phyloP scores from a whole-genome alignment of 768 basidiomycete genomes.

The Tubosaeta brunneosetosa region DNA sequence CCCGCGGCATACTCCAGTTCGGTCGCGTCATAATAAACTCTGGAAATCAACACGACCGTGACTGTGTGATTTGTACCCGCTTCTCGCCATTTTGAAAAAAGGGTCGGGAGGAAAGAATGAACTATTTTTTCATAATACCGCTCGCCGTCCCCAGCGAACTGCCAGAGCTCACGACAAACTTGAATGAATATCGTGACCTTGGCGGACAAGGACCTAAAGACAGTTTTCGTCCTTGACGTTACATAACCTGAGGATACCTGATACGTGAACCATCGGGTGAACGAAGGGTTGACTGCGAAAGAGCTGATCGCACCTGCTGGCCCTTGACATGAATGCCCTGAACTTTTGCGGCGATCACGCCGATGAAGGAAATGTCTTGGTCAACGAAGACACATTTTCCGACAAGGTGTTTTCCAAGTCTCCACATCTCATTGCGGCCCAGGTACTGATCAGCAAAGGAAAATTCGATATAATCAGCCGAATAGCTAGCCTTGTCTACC shows the following conservation, averaged over 20 bases:
- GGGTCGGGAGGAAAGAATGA: conserved; percentile 88
- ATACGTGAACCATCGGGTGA: conserved; percentile 1
- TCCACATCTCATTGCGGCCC: conserved; percentile 96
- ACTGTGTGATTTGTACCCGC: conserved; percentile 88
- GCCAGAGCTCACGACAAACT: conserved; percentile 94
- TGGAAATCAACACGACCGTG: conserved; percentile 90
- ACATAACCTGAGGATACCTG: conserved; percentile 82
- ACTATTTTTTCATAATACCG: conserved; percentile 97
- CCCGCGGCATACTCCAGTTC: conserved; percentile 83
- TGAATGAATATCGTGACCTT: conserved; percentile 94
- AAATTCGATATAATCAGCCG: conserved; percentile 80
- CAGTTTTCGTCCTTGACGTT: conserved; percentile 76
- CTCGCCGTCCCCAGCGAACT: conserved; percentile 95
- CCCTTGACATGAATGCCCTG: conserved; percentile 70
- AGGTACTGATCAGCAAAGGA: conserved; percentile 94
- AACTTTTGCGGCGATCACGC: conserved; percentile 77
- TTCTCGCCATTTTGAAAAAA: conserved; percentile 82
- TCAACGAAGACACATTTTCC: conserved; percentile 78
- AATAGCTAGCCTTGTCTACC: conserved; percentile 62
- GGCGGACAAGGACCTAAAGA: conserved; percentile 88
- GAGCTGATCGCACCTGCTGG: conserved; percentile 45
- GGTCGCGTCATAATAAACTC: conserved; percentile 80
- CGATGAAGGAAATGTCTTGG: conserved; percentile 84
- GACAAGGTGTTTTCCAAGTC: conserved; percentile 75
- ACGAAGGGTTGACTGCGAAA: neutral